phyloP scores from a whole-genome alignment of 139 green algal genomes.

The Asterochloris erici region DNA sequence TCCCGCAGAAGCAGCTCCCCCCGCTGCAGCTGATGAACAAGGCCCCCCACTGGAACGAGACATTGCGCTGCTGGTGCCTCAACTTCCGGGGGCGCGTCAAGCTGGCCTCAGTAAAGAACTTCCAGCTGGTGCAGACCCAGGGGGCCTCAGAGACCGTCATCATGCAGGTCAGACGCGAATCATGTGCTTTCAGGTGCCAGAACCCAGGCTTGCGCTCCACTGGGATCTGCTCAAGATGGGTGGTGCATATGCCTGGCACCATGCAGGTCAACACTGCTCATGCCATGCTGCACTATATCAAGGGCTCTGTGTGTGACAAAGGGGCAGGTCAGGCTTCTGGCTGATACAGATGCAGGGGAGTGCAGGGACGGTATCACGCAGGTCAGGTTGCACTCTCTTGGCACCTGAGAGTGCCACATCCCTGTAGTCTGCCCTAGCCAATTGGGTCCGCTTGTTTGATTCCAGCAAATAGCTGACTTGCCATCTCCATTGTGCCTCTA shows the following conservation, averaged over 20 bases:
- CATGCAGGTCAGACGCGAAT: constrained; percentile 5
- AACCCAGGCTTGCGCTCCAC: not conserved
- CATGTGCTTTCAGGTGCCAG: not conserved
- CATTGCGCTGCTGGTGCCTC: constrained; percentile 94
- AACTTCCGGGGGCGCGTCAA: constrained; percentile 99
- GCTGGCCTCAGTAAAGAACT: constrained; percentile 97
- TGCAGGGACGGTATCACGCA: too few relatives aligned
- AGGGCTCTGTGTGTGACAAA: too few relatives aligned
- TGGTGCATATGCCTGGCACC: not conserved
- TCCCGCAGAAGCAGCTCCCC: not conserved
- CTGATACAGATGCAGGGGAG: too few relatives aligned
- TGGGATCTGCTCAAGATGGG: not conserved
- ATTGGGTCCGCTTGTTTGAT: too few relatives aligned
- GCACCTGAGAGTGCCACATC: too few relatives aligned
- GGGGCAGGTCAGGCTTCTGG: too few relatives aligned
- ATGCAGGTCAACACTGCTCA: too few relatives aligned
- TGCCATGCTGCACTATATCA: too few relatives aligned
- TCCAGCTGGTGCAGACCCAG: constrained; percentile 76
- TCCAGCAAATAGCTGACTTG: too few relatives aligned
- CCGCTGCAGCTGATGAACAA: constrained; percentile 79
- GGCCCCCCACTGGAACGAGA: constrained; percentile 92
- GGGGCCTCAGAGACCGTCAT: constrained; percentile 20
- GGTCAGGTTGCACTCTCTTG: too few relatives aligned
- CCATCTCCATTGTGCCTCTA: too few relatives aligned
- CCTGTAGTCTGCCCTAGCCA: too few relatives aligned